These are phyloP conservation scores for Spathaspora hagerdaliae DNA, from an alignment of 805 yeast species.

Conservation along the genomic window DNA sequence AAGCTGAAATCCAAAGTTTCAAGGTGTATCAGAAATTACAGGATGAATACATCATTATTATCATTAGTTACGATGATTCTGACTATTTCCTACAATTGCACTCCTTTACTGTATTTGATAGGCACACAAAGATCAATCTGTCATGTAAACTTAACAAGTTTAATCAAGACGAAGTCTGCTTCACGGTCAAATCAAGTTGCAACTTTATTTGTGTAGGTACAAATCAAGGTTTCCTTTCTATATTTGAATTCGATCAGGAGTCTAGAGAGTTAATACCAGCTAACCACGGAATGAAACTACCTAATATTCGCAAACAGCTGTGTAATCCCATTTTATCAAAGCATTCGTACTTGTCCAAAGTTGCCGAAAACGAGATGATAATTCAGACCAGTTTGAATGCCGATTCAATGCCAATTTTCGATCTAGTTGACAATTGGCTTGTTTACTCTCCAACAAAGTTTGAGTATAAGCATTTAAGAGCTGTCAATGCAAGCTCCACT, in stretches of 20 bases:
- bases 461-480: constrained; percentile 29
- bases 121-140: background rate
- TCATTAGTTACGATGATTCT: background rate
- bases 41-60: background rate
- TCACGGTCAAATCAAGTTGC: constrained; percentile 16
- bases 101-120: background rate
- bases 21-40: background rate
- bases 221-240: constrained; percentile 18
- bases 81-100: constrained; percentile 4
- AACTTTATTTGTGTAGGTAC: constrained; percentile 18
- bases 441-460: constrained; percentile 40
- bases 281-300: constrained; percentile 15
- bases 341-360: constrained; percentile 6
- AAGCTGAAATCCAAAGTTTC: background rate
- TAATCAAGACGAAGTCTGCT: background rate
- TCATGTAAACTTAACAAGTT: background rate
- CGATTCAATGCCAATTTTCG: constrained; percentile 43
- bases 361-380: constrained; percentile 18
- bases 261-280: constrained; percentile 7
- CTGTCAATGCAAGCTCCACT: constrained; percentile 10
- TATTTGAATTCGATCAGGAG: constrained; percentile 8
- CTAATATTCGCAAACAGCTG: constrained; percentile 16
- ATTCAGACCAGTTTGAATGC: constrained; percentile 25
- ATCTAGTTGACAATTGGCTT: constrained; percentile 47
- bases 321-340: constrained; percentile 17